Evolutionary conservation across 2,329 filamentous ascomycete species (phyloP), one percentile per base, ranked within the genome.

Genomic region (Colletotrichum sp.): DNA sequence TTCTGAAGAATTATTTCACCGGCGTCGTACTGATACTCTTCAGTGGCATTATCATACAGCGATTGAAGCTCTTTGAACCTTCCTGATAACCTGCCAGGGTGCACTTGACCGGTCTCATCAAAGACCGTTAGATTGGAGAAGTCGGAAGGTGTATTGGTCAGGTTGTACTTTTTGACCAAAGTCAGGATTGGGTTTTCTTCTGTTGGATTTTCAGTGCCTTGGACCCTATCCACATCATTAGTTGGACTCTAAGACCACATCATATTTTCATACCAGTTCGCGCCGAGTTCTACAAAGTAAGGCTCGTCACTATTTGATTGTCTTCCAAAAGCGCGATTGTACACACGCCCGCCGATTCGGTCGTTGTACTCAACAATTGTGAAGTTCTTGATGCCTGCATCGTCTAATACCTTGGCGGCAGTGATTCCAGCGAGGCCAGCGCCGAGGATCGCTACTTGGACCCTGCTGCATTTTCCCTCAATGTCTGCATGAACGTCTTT

Each of bases 391-490:
- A 94, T 84, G 0, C 91, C 93, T 4, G 88, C 87, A 70, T 94
- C 93, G 6, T 87, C 83, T 8, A 94, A 82, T 5, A 92, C 88
- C 87, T 94, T 91, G 26, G 92, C 92, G 16, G 92, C 91, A 15
- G 92, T 90, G 55, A 94, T 90, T 8, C 92, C 92, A 2, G 92
- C 88, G 70, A 92, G 89, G 15, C 92, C 92, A 16, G 89, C 92
- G 39, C 92, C 92, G 49, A 88, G 82, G 32, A 88, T 83, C 8
- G 83, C 84, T 8, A 88, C 86, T 68, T 83, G 83, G 3, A 86
- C 87, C 73, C 81, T 81, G 26, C 79, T 81, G 69, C 84, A 85
- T 12, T 39, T 3, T 12, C 9, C 39, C 39, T 49, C 39, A 10
- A 13, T 6, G 55, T 59, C 24, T 59, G 24, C 26, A 9, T 4